Evolutionary conservation across 768 basidiomycete genomes (phyloP).

Genomic region (Pholiota molesta): DNA sequence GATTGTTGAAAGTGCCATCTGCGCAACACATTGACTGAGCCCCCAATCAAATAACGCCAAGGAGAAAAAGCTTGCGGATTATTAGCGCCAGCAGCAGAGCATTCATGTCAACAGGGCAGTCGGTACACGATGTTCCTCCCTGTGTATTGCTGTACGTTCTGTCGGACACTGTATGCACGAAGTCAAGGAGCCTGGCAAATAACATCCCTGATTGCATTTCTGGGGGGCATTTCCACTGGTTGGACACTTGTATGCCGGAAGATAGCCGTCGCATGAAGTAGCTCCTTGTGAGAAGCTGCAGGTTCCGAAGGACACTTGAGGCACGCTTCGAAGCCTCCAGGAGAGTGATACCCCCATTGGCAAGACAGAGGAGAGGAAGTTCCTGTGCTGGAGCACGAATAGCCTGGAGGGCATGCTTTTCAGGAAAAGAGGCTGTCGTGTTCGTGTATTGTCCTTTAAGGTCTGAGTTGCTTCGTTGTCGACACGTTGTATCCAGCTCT

Average conservation of each 20-base stretch:
- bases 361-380: neutral
- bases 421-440: conserved; percentile 3
- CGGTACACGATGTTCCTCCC: neutral
- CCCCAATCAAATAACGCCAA: conserved; percentile 29
- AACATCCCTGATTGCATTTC: conserved; percentile 2
- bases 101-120: conserved; percentile 25
- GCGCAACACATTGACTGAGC: conserved; percentile 21
- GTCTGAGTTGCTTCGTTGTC: conserved; percentile 18
- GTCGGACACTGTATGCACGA: neutral
- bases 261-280: neutral
- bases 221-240: neutral
- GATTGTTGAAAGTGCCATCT: conserved; percentile 28
- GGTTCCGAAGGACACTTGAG: neutral
- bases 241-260: neutral
- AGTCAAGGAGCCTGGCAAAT: neutral
- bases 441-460: conserved; percentile 8
- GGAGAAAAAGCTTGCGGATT: conserved; percentile 27
- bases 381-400: neutral
- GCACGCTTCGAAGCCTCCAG: neutral
- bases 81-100: conserved; percentile 18
- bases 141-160: neutral
- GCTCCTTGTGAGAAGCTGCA: neutral
- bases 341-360: conserved; percentile 3
- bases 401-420: conserved; percentile 20
- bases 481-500: conserved; percentile 27